Base-by-base conservation (phyloP, 306 rosid species). In the Casuarina glauca region DNA sequence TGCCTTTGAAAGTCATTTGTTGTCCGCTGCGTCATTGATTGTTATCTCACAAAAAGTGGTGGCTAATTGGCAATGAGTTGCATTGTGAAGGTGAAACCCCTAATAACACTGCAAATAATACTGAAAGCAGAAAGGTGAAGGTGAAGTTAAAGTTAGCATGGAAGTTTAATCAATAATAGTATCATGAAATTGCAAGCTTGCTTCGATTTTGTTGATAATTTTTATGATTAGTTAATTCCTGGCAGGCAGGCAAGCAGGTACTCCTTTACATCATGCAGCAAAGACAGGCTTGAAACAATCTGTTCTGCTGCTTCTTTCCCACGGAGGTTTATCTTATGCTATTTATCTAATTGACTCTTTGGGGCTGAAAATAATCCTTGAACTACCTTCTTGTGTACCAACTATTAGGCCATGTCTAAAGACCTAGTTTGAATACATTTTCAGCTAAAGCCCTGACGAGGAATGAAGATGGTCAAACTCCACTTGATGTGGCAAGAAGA, bases 181-280 rank as follows among this genome's bases (percentile, higher is more conserved):
- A 2, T 20, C 5, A 63, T 12, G 69, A 63, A 36, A 43, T 35
- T 9, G 20, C 17, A 63, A 38, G 69, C 5, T 63, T 38, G 16
- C 10, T 69, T 11, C 38, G 6, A 12, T 70, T 7, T 6, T 70
- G 60, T 62, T 63, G 19, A 0, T 63, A 35, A 38, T 26, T 63
- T 36, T 63, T 15, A 17, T 13, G 38, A 35, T 63, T 53, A 6
- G 5, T 53, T 53, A 7, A 17, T 67, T 38, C 11, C 11, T 41
- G 20, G 51, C 26, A 79, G 82, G 82, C 32, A 46, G 72, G 60
- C 77, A 72, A 48, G 77, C 63, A 1, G 82, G 82, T 43, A 72
- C 82, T 35, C 82, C 77, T 73, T 79, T 72, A 64, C 82, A 79
- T 68, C 82, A 79, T 49, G 82, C 77, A 6, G 82, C 55, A 13